A percentile compares a stretch with the other conserved stretches of the same genome.
These are phyloP conservation scores for Fusarium sambucinum DNA, from an alignment of 2,329 filamentous ascomycete species.

Conservation along the genomic window DNA sequence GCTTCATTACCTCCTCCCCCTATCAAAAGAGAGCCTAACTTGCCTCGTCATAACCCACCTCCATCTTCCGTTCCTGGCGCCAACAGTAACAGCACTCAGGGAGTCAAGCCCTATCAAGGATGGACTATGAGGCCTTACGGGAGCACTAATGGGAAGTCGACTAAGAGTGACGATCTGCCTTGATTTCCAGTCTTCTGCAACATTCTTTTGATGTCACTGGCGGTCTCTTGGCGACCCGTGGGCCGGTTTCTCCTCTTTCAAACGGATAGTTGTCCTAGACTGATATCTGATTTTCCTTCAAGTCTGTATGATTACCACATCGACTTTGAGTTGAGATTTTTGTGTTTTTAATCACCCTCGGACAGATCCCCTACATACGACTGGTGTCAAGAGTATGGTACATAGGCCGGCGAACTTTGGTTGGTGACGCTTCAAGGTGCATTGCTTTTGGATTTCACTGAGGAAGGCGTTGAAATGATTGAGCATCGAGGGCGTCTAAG, in stretches of 20 bases:
- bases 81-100: slow-evolving; percentile 51
- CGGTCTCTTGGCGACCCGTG: not conserved
- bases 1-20: slow-evolving; percentile 55
- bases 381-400: slow-evolving; percentile 4
- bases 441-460: slow-evolving; percentile 21
- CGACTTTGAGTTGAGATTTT: slow-evolving; percentile 2
- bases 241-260: not conserved
- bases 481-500: slow-evolving; percentile 26
- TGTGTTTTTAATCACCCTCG: not conserved
- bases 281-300: slow-evolving; percentile 5
- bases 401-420: slow-evolving; percentile 3
- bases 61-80: slow-evolving; percentile 49
- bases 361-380: slow-evolving; percentile 1
- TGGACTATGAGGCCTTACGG: slow-evolving; percentile 56
- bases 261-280: slow-evolving; percentile 46
- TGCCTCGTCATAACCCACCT: slow-evolving; percentile 52
- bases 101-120: slow-evolving; percentile 53
- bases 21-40: slow-evolving; percentile 50
- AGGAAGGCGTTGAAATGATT: slow-evolving; percentile 30
- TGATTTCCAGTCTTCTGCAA: slow-evolving; percentile 29
- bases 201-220: not conserved
- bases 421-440: not conserved
- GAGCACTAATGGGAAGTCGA: slow-evolving; percentile 49
- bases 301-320: slow-evolving; percentile 29
- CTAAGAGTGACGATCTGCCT: slow-evolving; percentile 52